These are phyloP conservation scores for Microdochium nivale DNA, from an alignment of 2,329 filamentous ascomycete species.

Conservation along the genomic window DNA sequence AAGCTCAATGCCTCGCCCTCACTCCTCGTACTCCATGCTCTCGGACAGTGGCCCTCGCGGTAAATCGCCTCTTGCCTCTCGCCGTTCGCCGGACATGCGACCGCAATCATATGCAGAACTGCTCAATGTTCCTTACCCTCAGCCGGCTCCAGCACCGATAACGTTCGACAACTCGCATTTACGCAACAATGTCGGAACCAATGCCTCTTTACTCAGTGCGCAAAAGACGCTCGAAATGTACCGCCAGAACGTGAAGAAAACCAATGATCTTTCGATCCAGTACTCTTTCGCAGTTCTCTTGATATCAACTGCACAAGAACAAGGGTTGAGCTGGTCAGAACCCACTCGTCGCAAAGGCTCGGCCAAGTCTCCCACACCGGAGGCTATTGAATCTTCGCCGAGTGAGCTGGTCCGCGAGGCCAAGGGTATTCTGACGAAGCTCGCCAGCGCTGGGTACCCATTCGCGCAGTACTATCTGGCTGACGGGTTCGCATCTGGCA, in stretches of 20 bases:
- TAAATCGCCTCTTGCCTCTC: constrained; percentile 46
- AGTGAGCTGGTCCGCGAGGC: constrained; percentile 76
- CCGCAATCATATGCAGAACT: constrained; percentile 49
- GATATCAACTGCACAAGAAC: constrained; percentile 79
- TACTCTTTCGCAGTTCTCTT: constrained; percentile 96
- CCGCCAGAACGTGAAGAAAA: constrained; percentile 93
- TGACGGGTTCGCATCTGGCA: constrained; percentile 85
- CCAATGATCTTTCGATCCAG: constrained; percentile 79
- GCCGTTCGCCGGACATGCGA: constrained; percentile 47
- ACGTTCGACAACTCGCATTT: constrained; percentile 74
- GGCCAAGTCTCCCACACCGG: constrained; percentile 28
- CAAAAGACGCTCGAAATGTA: constrained; percentile 98
- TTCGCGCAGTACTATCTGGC: constrained; percentile 97
- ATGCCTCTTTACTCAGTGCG: constrained; percentile 82
- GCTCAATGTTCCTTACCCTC: constrained; percentile 66
- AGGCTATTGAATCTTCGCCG: constrained; percentile 37
- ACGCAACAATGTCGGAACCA: constrained; percentile 71
- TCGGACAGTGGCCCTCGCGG: constrained; percentile 61
- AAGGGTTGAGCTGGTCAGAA: constrained; percentile 48
- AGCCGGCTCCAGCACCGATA: constrained; percentile 60
- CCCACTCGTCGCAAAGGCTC: constrained; percentile 34
- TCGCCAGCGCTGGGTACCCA: constrained; percentile 82
- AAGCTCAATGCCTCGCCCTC: constrained; percentile 57
- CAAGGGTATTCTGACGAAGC: constrained; percentile 75
- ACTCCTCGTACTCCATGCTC: constrained; percentile 66